These are phyloP conservation scores for Beverwykella pulmonaria DNA, from an alignment of 495 filamentous ascomycete species.

Conservation along the genomic window DNA sequence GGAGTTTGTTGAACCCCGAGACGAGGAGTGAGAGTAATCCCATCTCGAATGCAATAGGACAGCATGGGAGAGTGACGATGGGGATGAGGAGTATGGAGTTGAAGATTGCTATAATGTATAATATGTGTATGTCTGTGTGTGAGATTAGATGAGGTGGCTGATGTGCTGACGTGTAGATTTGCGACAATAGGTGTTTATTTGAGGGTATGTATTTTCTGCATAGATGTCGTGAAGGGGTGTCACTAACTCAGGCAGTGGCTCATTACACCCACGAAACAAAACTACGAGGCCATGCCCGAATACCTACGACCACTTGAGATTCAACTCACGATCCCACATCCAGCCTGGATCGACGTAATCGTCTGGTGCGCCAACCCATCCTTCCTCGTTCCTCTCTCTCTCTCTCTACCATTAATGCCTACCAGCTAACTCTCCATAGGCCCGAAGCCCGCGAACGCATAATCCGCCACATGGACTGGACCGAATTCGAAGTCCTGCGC, in stretches of 20 bases:
- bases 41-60: not conserved
- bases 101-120: constrained; percentile 8
- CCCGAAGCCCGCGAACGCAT: constrained; percentile 6
- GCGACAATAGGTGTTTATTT: not conserved
- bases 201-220: not conserved
- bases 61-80: not conserved
- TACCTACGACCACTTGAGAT: not conserved
- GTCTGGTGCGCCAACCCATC: not conserved
- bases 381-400: not conserved
- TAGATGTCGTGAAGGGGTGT: not conserved
- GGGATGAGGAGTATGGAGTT: not conserved
- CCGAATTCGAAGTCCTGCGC: not conserved
- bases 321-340: not conserved
- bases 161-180: not conserved
- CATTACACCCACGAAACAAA: not conserved
- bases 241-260: not conserved
- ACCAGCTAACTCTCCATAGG: not conserved
- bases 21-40: not conserved
- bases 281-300: constrained; percentile 1
- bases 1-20: not conserved
- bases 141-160: not conserved
- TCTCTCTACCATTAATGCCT: not conserved
- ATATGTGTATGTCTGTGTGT: not conserved
- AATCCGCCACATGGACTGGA: constrained; percentile 3
- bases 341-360: not conserved